Percentiles rank a stretch among this genome's conserved stretches.
These are phyloP conservation scores for Calonectria fujianensis DNA, from an alignment of 2,329 filamentous ascomycete genomes.

Conservation along the genomic window DNA sequence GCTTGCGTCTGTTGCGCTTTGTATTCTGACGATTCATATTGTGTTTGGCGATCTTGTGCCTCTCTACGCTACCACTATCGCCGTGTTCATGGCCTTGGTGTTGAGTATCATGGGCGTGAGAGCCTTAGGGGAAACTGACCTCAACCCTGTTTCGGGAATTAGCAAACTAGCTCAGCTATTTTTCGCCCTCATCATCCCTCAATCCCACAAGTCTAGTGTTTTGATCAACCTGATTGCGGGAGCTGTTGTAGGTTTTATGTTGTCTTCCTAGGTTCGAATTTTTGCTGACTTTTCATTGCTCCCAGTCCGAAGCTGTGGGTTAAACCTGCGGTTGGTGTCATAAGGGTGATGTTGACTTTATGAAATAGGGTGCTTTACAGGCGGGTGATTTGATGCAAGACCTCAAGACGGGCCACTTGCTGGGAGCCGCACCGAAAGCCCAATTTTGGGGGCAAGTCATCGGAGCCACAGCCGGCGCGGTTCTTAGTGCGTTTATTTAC, in stretches of 20 bases:
- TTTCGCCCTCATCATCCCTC: constrained; percentile 92
- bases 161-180: constrained; percentile 97
- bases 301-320: constrained; percentile 33
- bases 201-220: constrained; percentile 88
- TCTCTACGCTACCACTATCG: constrained; percentile 82
- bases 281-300: not conserved
- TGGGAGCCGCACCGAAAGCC: constrained; percentile 93
- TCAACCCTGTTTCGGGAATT: constrained; percentile 97
- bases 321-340: too few species aligned
- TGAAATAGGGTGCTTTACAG: constrained; percentile 82
- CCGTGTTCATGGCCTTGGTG: constrained; percentile 89
- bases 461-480: constrained; percentile 88
- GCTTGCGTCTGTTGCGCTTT: constrained; percentile 84
- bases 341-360: constrained; percentile 29
- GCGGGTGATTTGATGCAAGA: constrained; percentile 98
- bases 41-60: constrained; percentile 91
- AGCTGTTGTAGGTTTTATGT: constrained; percentile 75
- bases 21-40: constrained; percentile 86
- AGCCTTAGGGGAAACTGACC: constrained; percentile 86
- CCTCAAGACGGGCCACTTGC: constrained; percentile 94
- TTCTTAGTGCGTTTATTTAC: constrained; percentile 91
- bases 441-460: constrained; percentile 99
- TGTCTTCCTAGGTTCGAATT: not conserved
- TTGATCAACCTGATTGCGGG: constrained; percentile 96
- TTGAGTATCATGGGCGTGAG: constrained; percentile 84